phyloP scores from a whole-genome alignment of 176 grass and related monocot genomes.

The Thalia dealbata region DNA sequence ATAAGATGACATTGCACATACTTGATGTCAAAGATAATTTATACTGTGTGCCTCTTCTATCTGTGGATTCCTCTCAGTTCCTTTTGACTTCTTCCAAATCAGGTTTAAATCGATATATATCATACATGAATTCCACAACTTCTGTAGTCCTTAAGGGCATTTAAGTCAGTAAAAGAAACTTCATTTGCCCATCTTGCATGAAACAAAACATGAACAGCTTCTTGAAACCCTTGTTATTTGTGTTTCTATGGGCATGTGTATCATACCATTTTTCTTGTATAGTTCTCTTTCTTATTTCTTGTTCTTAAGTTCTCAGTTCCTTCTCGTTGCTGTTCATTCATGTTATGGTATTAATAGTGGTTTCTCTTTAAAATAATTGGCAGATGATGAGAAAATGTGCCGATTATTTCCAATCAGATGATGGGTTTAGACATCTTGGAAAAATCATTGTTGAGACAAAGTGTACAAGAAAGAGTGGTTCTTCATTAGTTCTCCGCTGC shows the following conservation, averaged over 20 bases:
- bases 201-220: background rate
- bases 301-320: background rate
- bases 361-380: constrained; percentile 25
- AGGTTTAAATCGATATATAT: background rate
- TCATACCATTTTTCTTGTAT: background rate
- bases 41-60: no score
- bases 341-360: background rate
- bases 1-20: no score
- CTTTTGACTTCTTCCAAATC: no score
- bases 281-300: background rate
- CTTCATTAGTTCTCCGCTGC: constrained; percentile 46
- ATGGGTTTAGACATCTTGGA: constrained; percentile 41
- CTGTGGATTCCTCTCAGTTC: no score
- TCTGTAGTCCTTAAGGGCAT: background rate
- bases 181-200: background rate
- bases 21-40: no score
- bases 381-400: constrained; percentile 61
- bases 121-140: background rate
- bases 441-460: constrained; percentile 42
- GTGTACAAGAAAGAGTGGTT: constrained; percentile 15
- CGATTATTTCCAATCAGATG: constrained; percentile 51
- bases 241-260: background rate
- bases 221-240: background rate
- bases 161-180: background rate
- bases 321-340: constrained; percentile 7